A percentile compares a stretch with the other conserved stretches of the same genome.
phyloP scores from a whole-genome alignment of 441 rosid genomes.

The Jatropha multifida region DNA sequence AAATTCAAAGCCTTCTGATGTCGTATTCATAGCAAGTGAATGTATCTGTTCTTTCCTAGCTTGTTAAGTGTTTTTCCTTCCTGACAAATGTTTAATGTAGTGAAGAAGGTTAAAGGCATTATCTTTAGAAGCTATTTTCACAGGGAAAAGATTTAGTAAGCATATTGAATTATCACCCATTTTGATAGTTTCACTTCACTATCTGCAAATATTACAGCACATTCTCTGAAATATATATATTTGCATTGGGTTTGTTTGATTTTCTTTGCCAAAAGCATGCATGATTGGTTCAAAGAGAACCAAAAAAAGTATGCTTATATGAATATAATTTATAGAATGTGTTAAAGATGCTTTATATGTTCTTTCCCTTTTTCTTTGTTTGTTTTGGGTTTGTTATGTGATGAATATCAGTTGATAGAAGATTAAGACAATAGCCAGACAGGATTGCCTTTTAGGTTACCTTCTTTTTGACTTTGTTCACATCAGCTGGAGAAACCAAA shows the following conservation, averaged over 20 bases:
- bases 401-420: neutral
- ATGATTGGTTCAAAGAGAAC: neutral
- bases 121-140: neutral
- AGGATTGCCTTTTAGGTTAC: neutral
- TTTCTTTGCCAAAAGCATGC: neutral
- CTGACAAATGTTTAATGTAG: neutral
- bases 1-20: neutral
- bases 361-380: neutral
- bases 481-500: neutral
- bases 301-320: neutral
- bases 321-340: neutral
- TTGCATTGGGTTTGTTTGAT: neutral
- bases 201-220: neutral
- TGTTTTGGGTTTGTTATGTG: neutral
- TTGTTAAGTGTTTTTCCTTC: neutral
- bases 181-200: neutral
- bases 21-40: neutral
- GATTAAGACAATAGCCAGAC: neutral
- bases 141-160: neutral
- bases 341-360: neutral
- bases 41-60: neutral
- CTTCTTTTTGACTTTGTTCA: slow-evolving; percentile 5
- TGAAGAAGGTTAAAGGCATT: neutral
- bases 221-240: too few species aligned
- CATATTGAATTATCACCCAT: neutral